Evolutionary conservation across 1,139 yeast species (phyloP), one percentile per base, ranked within the genome.

Genomic region (Debaryomyces coudertii): DNA sequence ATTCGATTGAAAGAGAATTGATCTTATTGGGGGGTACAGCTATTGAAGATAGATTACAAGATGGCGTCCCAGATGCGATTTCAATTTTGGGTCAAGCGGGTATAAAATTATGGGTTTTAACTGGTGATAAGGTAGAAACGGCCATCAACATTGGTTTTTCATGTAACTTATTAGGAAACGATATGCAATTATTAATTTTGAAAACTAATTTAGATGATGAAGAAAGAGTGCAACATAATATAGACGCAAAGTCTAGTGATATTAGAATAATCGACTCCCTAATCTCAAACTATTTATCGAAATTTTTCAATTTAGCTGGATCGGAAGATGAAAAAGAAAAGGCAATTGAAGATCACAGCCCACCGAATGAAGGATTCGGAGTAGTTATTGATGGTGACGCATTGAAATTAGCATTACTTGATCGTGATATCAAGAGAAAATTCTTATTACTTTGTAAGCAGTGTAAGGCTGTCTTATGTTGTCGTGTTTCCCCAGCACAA

Each of bases 401-500:
- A 0, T 73, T 93, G 58, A 87, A 85, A 55, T 54, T 87, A 27
- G 93, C 93, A 0, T 71, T 89, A 47, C 70, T 73, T 36, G 83
- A 82, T 45, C 74, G 73, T 7, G 81, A 77, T 7, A 62, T 69
- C 44, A 78, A 76, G 57, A 73, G 85, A 51, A 88, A 88, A 65
- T 90, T 93, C 65, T 72, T 93, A 53, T 70, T 93, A 43, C 73
- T 93, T 45, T 90, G 98, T 70, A 93, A 93, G 64, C 93, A 90
- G 60, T 93, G 98, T 76, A 86, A 85, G 57, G 89, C 97, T 8
- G 98, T 93, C 8, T 84, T 90, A 36, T 93, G 99, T 67, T 93
- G 99, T 68, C 85, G 99, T 63, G 99, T 93, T 3, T 92, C 98
- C 1, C 99, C 99, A 1, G 76, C 95, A 47, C 99, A 95, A 63